Evolutionary conservation across 1,139 yeast genomes (phyloP).

Genomic region (Hyphopichia pseudoburtonii): DNA sequence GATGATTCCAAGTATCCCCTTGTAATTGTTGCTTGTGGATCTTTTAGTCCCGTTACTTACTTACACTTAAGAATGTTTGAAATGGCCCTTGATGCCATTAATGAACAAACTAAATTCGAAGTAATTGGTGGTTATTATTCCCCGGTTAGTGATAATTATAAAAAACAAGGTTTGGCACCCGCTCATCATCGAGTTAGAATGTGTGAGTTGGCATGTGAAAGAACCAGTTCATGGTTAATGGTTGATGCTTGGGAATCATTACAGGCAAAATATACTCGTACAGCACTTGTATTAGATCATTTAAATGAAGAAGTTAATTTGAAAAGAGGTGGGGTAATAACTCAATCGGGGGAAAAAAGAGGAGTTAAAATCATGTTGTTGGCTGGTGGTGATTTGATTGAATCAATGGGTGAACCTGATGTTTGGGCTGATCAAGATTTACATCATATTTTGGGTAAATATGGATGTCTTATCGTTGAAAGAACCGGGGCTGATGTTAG

Average conservation of each 20-base stretch:
- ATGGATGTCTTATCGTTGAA: conserved; percentile 95
- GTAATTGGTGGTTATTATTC: conserved; percentile 96
- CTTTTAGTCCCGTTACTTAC: conserved; percentile 93
- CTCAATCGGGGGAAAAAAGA: conserved; percentile 68
- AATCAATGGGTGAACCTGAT: conserved; percentile 99
- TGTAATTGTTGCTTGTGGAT: conserved; percentile 96
- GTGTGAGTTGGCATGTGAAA: conserved; percentile 97
- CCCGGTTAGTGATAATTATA: conserved; percentile 95
- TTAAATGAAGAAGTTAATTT: conserved; percentile 93
- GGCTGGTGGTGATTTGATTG: conserved; percentile 95
- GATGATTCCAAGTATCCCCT: conserved; percentile 84
- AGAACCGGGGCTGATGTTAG: conserved; percentile 96
- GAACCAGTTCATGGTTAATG: conserved; percentile 97
- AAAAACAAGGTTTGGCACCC: conserved; percentile 89
- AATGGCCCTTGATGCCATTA: conserved; percentile 94
- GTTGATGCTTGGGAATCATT: conserved; percentile 99
- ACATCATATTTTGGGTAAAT: conserved; percentile 91
- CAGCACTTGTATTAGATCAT: conserved; percentile 94
- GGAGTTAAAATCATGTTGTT: conserved; percentile 94
- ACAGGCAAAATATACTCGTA: conserved; percentile 87
- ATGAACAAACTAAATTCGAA: conserved; percentile 90
- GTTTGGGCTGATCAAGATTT: conserved; percentile 98
- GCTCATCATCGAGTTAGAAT: conserved; percentile 89
- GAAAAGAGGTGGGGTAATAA: conserved; percentile 81
- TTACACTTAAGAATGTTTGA: conserved; percentile 95